A percentile compares a stretch with the other conserved stretches of the same genome.
Evolutionary conservation across 352 stramenopile genomes (phyloP).

Genomic region (Pythium phragmiticola): DNA sequence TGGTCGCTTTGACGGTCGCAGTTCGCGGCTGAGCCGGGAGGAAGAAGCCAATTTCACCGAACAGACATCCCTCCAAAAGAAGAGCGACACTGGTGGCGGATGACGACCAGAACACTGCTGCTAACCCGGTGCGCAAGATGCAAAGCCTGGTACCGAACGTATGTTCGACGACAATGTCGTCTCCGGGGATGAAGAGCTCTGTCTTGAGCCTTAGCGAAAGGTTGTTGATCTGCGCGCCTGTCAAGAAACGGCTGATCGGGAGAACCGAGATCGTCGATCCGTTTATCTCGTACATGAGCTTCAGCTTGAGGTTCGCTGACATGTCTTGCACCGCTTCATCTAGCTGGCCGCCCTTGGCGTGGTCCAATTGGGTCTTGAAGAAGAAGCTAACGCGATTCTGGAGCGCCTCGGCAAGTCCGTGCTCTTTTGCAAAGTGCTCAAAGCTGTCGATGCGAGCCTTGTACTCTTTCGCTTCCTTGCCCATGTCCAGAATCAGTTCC

Average conservation of each 20-base stretch:
- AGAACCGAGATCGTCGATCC: conserved; percentile 43
- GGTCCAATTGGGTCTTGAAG: conserved; percentile 56
- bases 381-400: conserved; percentile 58
- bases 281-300: conserved; percentile 78
- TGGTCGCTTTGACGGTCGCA: conserved; percentile 58
- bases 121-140: conserved; percentile 50
- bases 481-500: conserved; percentile 70
- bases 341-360: conserved; percentile 47
- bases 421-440: conserved; percentile 68
- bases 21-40: conserved; percentile 52
- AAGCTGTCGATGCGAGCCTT: conserved; percentile 71
- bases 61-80: conserved; percentile 59
- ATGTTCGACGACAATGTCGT: conserved; percentile 60
- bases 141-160: conserved; percentile 59
- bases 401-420: conserved; percentile 44
- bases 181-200: conserved; percentile 69
- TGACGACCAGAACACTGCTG: conserved; percentile 52
- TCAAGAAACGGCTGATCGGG: conserved; percentile 60
- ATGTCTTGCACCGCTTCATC: conserved; percentile 56
- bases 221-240: conserved; percentile 61
- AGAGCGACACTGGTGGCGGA: conserved; percentile 55
- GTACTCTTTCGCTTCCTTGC: conserved; percentile 72
- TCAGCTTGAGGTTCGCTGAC: conserved; percentile 63
- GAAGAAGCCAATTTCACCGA: conserved; percentile 75
- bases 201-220: conserved; percentile 56